These are phyloP conservation scores for Hypocrella siamensis DNA, from an alignment of 2,329 filamentous ascomycete species.

Conservation along the genomic window DNA sequence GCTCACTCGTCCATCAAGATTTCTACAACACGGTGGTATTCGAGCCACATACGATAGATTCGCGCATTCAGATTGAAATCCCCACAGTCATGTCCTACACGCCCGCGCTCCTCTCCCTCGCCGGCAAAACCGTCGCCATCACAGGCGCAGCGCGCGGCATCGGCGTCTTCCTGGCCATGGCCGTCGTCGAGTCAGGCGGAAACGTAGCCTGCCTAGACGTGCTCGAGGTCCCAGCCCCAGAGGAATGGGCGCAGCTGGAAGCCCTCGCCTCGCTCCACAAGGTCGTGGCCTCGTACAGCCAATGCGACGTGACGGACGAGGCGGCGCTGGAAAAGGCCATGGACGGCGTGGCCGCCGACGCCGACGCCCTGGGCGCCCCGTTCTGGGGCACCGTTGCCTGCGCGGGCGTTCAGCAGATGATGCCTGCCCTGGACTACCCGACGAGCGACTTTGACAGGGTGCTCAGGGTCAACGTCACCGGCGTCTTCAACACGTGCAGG, in stretches of 20 bases:
- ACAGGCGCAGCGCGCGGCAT: slow-evolving; percentile 35
- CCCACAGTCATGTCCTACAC: slow-evolving; percentile 6
- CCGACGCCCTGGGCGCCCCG: slow-evolving; percentile 13
- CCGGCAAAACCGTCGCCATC: slow-evolving; percentile 26
- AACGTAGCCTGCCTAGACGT: slow-evolving; percentile 33
- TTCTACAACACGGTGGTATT: too few relatives aligned
- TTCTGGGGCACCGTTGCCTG: slow-evolving; percentile 26
- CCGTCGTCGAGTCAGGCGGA: slow-evolving; percentile 31
- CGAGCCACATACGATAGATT: too few relatives aligned
- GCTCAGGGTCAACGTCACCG: slow-evolving; percentile 76
- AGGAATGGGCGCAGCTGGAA: slow-evolving; percentile 25
- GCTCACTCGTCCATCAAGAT: too few relatives aligned
- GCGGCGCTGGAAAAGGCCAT: slow-evolving; percentile 17
- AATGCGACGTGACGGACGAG: slow-evolving; percentile 32
- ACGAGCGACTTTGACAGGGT: slow-evolving; percentile 62
- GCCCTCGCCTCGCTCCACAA: slow-evolving; percentile 21
- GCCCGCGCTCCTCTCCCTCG: slow-evolving; percentile 26
- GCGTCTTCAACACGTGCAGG: slow-evolving; percentile 72
- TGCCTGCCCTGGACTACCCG: slow-evolving; percentile 56
- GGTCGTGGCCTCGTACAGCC: slow-evolving; percentile 21
- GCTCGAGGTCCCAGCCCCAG: slow-evolving; percentile 17
- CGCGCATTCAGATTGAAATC: too few relatives aligned
- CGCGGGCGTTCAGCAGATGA: slow-evolving; percentile 31
- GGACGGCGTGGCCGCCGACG: slow-evolving; percentile 19
- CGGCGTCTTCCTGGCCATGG: slow-evolving; percentile 31